Base-by-base conservation (phyloP, 768 basidiomycete genomes). In the Phaeolepiota aurea region DNA sequence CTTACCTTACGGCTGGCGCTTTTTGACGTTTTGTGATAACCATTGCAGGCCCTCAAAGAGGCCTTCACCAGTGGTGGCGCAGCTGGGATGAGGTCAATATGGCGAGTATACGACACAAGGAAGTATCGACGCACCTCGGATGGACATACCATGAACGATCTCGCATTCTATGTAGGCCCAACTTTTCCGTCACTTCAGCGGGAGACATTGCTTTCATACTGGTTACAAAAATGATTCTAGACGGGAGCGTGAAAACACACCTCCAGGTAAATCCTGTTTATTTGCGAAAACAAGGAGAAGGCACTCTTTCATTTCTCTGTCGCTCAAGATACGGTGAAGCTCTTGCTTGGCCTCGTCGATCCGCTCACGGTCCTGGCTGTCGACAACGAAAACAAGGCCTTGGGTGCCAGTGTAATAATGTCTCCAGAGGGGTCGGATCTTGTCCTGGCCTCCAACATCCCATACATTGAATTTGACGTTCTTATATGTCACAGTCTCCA, bases 401-500 rank as follows among this genome's bases (percentile, higher is more conserved):
- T 98, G 94, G 1, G 94, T 98, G 45, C 94, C 94, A 10, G 94
- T 97, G 69, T 97, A 98, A 64, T 98, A 98, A 64, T 98, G 94
- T 65, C 94, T 76, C 94, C 94, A 98, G 31, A 98, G 71, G 18
- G 94, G 94, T 38, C 94, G 77, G 56, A 98, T 98, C 76, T 98
- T 98, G 71, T 98, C 94, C 66, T 98, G 94, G n/a, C 94, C 94
- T 53, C 94, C 94, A 30, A 98, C 94, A 57, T 96, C 91, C 90
- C 91, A 87, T 4, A 88, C 84, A 50, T 89, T 90, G 69, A 90
- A 91, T 59, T 88, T 88, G 56, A 90, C 92, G 47, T 98, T 97
- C 76, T 96, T 96, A 69, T 98, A 98, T 35, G 92, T 96, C 40
- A 98, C 94, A 3, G 94, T 98, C 66, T 98, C 94, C 45, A 98